Evolutionary conservation across 2,329 filamentous ascomycete species (phyloP).

Genomic region (Fusarium sp.): DNA sequence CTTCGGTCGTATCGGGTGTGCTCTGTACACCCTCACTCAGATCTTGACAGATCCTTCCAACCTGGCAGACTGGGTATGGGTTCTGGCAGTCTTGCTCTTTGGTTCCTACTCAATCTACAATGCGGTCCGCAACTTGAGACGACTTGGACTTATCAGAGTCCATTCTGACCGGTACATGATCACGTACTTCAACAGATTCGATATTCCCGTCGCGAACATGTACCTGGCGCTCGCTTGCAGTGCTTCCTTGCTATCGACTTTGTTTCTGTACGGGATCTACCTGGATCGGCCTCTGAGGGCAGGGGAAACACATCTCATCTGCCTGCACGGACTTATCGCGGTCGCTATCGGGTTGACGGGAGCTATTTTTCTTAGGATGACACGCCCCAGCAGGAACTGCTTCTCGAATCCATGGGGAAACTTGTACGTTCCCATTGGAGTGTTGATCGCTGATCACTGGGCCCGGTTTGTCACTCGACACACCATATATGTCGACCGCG

Average conservation of each 20-base stretch:
- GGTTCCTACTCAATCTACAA: slow-evolving; percentile 37
- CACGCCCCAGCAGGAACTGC: slow-evolving; percentile 5
- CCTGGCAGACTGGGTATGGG: slow-evolving; percentile 42
- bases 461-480: background rate
- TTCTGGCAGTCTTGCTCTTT: slow-evolving; percentile 39
- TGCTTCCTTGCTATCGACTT: slow-evolving; percentile 25
- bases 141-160: slow-evolving; percentile 29
- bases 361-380: slow-evolving; percentile 16
- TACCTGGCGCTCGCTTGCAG: slow-evolving; percentile 34
- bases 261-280: slow-evolving; percentile 38
- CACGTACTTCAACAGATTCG: slow-evolving; percentile 13
- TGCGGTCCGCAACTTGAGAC: slow-evolving; percentile 34
- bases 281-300: slow-evolving; percentile 18
- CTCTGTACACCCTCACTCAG: slow-evolving; percentile 35
- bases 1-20: slow-evolving; percentile 30
- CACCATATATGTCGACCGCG: background rate
- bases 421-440: slow-evolving; percentile 32
- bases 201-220: slow-evolving; percentile 36
- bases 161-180: slow-evolving; percentile 22
- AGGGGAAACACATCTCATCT: slow-evolving; percentile 21
- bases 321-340: slow-evolving; percentile 23
- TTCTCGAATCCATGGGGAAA: slow-evolving; percentile 38
- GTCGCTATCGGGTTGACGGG: slow-evolving; percentile 33
- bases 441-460: slow-evolving; percentile 13
- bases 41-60: slow-evolving; percentile 39